Evolutionary conservation across 2,329 filamentous ascomycete genomes (phyloP).

Genomic region (Cadophora malorum): DNA sequence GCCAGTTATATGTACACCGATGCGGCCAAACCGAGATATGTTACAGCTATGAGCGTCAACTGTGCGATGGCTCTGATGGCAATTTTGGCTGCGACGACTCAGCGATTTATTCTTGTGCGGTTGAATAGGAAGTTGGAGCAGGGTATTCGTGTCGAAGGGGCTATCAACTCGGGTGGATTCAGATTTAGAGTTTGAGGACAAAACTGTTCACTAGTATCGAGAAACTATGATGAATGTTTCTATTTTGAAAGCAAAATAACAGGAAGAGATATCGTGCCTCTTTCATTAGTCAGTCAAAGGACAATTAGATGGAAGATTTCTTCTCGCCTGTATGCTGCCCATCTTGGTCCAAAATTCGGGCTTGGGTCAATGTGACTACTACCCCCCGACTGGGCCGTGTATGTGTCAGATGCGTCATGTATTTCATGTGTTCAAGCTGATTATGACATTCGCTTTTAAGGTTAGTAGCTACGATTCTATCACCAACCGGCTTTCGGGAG

Average conservation of each 20-base stretch:
- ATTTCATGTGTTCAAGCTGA: too few relatives aligned
- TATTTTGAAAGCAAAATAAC: not conserved
- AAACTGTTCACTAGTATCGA: not conserved
- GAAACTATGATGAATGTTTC: not conserved
- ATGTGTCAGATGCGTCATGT: too few relatives aligned
- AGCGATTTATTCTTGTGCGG: slow-evolving; percentile 67
- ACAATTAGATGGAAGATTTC: not conserved
- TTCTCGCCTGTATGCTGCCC: too few relatives aligned
- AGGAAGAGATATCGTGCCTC: not conserved
- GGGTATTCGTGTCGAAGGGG: slow-evolving; percentile 58
- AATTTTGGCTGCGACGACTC: slow-evolving; percentile 65
- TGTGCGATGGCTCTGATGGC: slow-evolving; percentile 68
- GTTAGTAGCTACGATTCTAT: too few relatives aligned
- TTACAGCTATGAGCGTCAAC: slow-evolving; percentile 68
- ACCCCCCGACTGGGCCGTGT: too few relatives aligned
- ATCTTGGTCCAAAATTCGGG: too few relatives aligned
- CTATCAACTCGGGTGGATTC: slow-evolving; percentile 66
- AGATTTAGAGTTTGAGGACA: slow-evolving; percentile 63
- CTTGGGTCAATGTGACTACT: too few relatives aligned
- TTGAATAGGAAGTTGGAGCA: slow-evolving; percentile 74
- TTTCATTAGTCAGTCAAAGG: not conserved
- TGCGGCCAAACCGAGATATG: slow-evolving; percentile 42
- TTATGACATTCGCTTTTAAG: too few relatives aligned
- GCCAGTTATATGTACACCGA: slow-evolving; percentile 71
- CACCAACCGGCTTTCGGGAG: too few relatives aligned